phyloP scores from a whole-genome alignment of 768 basidiomycete species.

The Clitopilus hobsonii region DNA sequence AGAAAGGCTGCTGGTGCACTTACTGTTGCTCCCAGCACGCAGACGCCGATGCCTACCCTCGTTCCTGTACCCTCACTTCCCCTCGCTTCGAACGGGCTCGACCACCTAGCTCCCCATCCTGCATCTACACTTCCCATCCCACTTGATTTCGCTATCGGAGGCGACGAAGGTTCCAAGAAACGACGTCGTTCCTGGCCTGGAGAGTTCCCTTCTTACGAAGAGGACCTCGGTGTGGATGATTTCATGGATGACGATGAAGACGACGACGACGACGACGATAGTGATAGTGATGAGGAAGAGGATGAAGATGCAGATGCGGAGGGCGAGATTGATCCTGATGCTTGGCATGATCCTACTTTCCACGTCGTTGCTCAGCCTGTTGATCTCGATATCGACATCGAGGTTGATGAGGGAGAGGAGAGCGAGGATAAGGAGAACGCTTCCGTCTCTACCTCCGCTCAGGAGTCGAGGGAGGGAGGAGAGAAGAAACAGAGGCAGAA shows the following conservation, averaged over 20 bases:
- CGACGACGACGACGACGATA: background rate
- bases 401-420: background rate
- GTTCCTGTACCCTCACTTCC: background rate
- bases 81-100: too few relatives aligned
- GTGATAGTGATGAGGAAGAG: slow-evolving; percentile 8
- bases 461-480: background rate
- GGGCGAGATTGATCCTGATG: slow-evolving; percentile 27
- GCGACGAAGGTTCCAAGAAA: background rate
- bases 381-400: slow-evolving; percentile 15
- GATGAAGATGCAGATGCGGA: slow-evolving; percentile 27
- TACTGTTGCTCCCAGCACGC: background rate
- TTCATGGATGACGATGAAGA: slow-evolving; percentile 3
- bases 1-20: background rate
- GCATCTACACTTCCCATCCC: slow-evolving; percentile 1
- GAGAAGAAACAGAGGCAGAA: background rate
- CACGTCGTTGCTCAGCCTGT: slow-evolving; percentile 26
- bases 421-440: background rate
- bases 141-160: background rate
- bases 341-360: slow-evolving; percentile 31
- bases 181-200: background rate
- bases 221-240: background rate
- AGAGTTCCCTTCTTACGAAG: background rate
- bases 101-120: too few relatives aligned
- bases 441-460: background rate
- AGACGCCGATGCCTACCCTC: background rate